Conservation (phyloP, 106 monocot genomes). For the Amphibolis antarctica region DNA sequence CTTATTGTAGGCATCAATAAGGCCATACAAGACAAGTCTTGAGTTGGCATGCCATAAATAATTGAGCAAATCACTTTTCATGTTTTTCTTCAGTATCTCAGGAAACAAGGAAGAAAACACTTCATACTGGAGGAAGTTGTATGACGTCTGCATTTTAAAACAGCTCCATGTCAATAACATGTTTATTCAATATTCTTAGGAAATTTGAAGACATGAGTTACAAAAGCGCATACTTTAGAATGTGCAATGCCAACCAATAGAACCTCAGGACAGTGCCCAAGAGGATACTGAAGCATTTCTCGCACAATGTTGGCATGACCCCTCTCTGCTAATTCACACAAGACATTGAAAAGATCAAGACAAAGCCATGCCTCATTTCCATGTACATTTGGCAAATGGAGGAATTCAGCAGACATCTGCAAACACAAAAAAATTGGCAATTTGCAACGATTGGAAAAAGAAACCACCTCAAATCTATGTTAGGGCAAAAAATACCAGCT, state of each 20-base stretch:
- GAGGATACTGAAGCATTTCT: slow-evolving; percentile 52
- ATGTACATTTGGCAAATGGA: slow-evolving; percentile 25
- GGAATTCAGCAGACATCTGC: slow-evolving; percentile 16
- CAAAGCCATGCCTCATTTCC: slow-evolving; percentile 82
- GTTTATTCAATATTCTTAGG: background rate
- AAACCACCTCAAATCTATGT: background rate
- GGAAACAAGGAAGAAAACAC: slow-evolving; percentile 57
- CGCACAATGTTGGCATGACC: slow-evolving; percentile 61
- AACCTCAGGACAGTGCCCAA: slow-evolving; percentile 57
- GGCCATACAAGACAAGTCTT: slow-evolving; percentile 48
- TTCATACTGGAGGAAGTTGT: slow-evolving; percentile 77
- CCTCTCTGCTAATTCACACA: slow-evolving; percentile 83
- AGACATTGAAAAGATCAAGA: slow-evolving; percentile 72
- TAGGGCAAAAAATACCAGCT: slow-evolving; percentile 44
- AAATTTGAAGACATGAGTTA: background rate
- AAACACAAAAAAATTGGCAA: background rate
- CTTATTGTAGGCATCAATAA: slow-evolving; percentile 33
- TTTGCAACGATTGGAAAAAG: background rate
- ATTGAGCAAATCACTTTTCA: slow-evolving; percentile 30
- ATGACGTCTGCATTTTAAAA: slow-evolving; percentile 49
- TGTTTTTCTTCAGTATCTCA: slow-evolving; percentile 42
- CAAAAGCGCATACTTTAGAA: slow-evolving; percentile 32
- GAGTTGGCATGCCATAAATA: slow-evolving; percentile 62
- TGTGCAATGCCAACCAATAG: slow-evolving; percentile 64
- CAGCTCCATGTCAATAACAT: background rate